Conservation (phyloP, 805 yeast genomes). For the Diddensiella transvaalensis region DNA sequence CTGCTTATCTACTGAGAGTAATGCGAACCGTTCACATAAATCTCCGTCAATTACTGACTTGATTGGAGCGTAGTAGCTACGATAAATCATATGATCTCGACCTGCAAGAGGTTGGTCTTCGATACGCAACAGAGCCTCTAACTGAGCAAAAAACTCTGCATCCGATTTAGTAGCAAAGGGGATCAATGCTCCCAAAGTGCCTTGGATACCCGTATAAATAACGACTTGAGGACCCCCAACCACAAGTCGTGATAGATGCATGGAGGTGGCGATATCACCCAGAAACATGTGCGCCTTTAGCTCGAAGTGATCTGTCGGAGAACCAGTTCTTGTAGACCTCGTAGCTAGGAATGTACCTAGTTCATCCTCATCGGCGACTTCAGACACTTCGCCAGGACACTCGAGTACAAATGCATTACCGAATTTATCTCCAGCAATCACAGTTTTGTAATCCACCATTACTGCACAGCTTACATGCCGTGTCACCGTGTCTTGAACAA, state of each 20-base stretch:
- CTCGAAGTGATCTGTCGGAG: constrained; percentile 41
- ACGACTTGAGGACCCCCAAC: constrained; percentile 65
- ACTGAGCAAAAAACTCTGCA: constrained; percentile 49
- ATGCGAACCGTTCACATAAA: constrained; percentile 56
- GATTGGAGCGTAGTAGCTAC: constrained; percentile 80
- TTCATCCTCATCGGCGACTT: constrained; percentile 49
- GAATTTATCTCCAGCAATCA: constrained; percentile 81
- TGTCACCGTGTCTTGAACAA: constrained; percentile 66
- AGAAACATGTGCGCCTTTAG: constrained; percentile 56
- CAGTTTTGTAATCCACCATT: constrained; percentile 69
- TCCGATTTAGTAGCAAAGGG: constrained; percentile 68
- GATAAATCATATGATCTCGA: constrained; percentile 60
- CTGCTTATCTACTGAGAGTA: constrained; percentile 22
- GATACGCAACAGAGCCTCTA: constrained; percentile 44
- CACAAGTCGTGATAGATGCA: constrained; percentile 51
- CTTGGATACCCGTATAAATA: constrained; percentile 73
- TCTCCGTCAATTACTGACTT: constrained; percentile 86
- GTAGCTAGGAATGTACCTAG: constrained; percentile 38
- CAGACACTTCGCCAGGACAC: constrained; percentile 48
- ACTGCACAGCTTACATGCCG: constrained; percentile 62
- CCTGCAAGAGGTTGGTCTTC: constrained; percentile 45
- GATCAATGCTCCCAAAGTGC: constrained; percentile 68
- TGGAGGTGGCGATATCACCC: constrained; percentile 66
- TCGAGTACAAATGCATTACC: constrained; percentile 75
- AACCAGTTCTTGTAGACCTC: background rate